Evolutionary conservation across 257 asterid species (phyloP), one percentile per base, ranked within the genome.

Genomic region (Penstemon barbatus): DNA sequence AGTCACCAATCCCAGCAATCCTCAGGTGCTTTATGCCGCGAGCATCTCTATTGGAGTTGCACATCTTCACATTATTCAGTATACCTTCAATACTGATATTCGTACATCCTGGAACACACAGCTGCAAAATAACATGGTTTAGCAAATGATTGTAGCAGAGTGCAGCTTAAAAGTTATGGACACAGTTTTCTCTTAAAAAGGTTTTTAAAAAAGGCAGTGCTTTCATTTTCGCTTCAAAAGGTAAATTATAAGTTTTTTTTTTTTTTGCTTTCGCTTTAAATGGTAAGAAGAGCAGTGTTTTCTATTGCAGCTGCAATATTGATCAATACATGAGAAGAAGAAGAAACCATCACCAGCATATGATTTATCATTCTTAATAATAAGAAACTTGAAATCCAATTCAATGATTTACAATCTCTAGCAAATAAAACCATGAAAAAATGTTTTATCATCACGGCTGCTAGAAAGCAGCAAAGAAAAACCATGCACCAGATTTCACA

Each of bases 41-140:
- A 7, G 46, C 70, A 42, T 78, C 86, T 66, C 74, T 74, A 5
- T 57, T 74, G 46, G 79, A 68, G 69, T 90, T 84, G 66, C 71
- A 83, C 38, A 66, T 63, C 87, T 74, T 82, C 59, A 93, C 52
- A 11, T 48, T 81, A 60, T 76, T 77, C 73, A 93, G 60, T 39
- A 85, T 68, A 41, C 92, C 89, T 57, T 88, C 92, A 61, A 88
- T 71, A 37, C 84, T 86, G 71, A 93, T 78, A 81, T 84, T 78
- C 44, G 96, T 80, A 72, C 97, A 93, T 8, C 90, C 96, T 59
- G 96, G 95, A 76, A 93, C 89, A 62, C 76, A 81, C 8, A 93
- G 67, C 98, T 93, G 88, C 87, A 84, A 55, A 46, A 49, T 49
- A 53, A 66, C 4, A 46, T 57, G 42, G 41, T 8, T 72, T 52